phyloP scores from a whole-genome alignment of 441 rosid species.

The Erodium trifolium region DNA sequence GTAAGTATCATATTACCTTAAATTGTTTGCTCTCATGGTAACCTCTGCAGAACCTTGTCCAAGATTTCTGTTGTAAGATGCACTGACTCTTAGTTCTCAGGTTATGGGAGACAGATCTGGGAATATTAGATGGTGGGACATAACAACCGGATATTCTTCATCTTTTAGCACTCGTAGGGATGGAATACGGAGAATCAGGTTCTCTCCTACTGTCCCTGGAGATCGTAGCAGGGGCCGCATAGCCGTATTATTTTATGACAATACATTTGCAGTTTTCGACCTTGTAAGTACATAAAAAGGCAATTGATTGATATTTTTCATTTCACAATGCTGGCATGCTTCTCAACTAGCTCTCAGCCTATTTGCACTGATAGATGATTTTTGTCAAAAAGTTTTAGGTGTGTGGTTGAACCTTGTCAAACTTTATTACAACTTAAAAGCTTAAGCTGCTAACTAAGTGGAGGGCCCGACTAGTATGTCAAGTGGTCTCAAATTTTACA shows the following conservation, averaged over 20 bases:
- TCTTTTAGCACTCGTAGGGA: slow-evolving; percentile 86
- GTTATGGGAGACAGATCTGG: slow-evolving; percentile 99
- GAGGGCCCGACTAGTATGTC: neutral
- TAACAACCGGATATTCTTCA: slow-evolving; percentile 89
- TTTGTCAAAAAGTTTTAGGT: no score
- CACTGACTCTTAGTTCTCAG: slow-evolving; percentile 40
- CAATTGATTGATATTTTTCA: neutral
- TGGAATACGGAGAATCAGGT: slow-evolving; percentile 88
- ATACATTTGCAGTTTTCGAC: slow-evolving; percentile 90
- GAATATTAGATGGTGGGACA: slow-evolving; percentile 99
- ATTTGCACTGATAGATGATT: neutral
- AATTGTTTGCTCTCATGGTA: slow-evolving; percentile 11
- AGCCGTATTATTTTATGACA: slow-evolving; percentile 90
- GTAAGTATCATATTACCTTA: slow-evolving; percentile 39
- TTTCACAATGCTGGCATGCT: neutral
- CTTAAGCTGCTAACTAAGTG: neutral
- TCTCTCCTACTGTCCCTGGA: slow-evolving; percentile 91
- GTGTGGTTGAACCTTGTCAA: no score
- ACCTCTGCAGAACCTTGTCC: slow-evolving; percentile 13
- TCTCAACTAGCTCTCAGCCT: neutral
- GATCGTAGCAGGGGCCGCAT: slow-evolving; percentile 91
- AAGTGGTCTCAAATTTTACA: neutral
- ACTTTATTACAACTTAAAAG: neutral
- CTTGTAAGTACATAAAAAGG: slow-evolving; percentile 54
- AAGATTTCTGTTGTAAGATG: slow-evolving; percentile 18